Evolutionary conservation across 164 flowering plant genomes (phyloP).

Genomic region (Nymphaea colorata): DNA sequence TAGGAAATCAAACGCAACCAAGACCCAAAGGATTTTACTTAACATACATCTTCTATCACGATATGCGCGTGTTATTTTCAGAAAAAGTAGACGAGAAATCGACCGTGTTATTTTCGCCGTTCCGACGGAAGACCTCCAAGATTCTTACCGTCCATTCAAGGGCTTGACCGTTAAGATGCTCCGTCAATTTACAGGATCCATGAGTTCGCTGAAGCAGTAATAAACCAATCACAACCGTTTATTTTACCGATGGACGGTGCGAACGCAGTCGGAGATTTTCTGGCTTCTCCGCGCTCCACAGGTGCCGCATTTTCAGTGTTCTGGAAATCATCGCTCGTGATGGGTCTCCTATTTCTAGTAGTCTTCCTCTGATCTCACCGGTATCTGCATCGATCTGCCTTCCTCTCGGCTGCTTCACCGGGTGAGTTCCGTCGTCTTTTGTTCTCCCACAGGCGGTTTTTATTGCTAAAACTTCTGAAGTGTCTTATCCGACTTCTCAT

Average conservation of each 20-base stretch:
- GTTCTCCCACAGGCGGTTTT: background rate
- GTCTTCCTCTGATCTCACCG: background rate
- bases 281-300: background rate
- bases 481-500: no score
- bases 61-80: no score
- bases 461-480: no score
- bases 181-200: background rate
- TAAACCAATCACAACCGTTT: background rate
- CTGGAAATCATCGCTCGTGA: background rate
- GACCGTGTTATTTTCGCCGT: no score
- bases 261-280: background rate
- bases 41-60: no score
- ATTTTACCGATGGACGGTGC: background rate
- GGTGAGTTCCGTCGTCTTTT: background rate
- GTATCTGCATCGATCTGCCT: background rate
- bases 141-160: background rate
- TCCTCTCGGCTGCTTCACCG: background rate
- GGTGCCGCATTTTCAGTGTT: background rate
- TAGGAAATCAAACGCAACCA: no score
- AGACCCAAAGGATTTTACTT: no score
- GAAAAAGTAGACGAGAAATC: no score
- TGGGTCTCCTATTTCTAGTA: background rate
- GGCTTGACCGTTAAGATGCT: background rate
- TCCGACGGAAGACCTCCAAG: no score
- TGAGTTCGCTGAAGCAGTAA: background rate